Evolutionary conservation across 2,329 filamentous ascomycete genomes (phyloP).

Genomic region (Beauveria caledonica): DNA sequence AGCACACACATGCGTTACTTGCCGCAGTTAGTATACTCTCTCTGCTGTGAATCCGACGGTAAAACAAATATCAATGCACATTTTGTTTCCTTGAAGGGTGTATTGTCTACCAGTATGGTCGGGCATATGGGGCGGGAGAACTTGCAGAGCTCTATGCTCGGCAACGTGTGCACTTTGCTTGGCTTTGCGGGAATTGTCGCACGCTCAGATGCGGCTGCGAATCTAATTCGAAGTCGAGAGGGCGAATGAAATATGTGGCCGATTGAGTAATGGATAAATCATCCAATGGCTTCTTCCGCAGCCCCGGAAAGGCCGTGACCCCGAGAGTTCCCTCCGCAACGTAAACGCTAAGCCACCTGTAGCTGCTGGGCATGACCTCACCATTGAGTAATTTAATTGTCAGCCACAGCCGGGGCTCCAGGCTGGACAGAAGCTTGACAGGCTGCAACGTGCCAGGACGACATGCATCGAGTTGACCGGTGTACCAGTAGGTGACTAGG

Average conservation of each 20-base stretch:
- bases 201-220: background rate
- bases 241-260: background rate
- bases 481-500: background rate
- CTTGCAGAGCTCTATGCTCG: background rate
- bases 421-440: background rate
- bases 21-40: conserved; percentile 7
- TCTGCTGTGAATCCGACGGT: conserved; percentile 19
- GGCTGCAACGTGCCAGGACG: background rate
- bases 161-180: too few species aligned
- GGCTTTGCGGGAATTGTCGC: background rate
- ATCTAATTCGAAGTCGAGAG: background rate
- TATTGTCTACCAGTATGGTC: background rate
- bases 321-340: background rate
- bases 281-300: background rate
- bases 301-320: background rate
- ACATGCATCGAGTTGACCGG: background rate
- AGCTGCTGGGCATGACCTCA: conserved; percentile 3
- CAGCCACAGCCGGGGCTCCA: background rate
- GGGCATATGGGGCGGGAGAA: background rate
- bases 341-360: conserved; percentile 1
- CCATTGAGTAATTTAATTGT: background rate
- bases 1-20: too few species aligned
- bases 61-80: background rate
- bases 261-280: background rate
- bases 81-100: background rate